These are phyloP conservation scores for Scleromitrula shiraiana DNA, from an alignment of 2,329 filamentous ascomycete genomes.

Conservation along the genomic window DNA sequence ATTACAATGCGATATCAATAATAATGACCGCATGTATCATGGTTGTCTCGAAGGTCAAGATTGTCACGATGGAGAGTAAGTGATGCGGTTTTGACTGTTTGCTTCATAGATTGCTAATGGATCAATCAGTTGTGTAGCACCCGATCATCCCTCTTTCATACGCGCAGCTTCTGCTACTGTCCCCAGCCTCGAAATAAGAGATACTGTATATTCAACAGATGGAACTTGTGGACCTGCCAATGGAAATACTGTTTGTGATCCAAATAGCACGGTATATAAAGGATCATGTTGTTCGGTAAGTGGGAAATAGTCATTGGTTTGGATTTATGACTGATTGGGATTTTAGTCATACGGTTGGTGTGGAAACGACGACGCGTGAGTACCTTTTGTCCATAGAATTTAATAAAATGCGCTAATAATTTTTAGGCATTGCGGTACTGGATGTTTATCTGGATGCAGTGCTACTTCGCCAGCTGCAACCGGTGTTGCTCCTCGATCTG, in stretches of 20 bases:
- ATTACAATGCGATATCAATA: constrained; percentile 34
- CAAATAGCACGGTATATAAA: constrained; percentile 36
- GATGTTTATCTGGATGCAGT: constrained; percentile 35
- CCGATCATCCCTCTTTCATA: neutral
- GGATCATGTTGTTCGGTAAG: constrained; percentile 37
- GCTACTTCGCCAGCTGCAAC: constrained; percentile 15
- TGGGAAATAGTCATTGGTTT: neutral
- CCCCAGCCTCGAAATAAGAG: constrained; percentile 17
- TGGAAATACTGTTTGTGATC: constrained; percentile 30
- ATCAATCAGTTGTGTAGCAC: constrained; percentile 20
- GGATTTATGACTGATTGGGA: constrained; percentile 4
- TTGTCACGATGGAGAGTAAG: constrained; percentile 24
- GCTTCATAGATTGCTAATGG: neutral
- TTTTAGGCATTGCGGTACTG: constrained; percentile 29
- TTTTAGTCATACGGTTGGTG: constrained; percentile 32
- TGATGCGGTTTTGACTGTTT: neutral
- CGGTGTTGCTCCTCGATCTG: constrained; percentile 14
- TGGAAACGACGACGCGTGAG: constrained; percentile 33
- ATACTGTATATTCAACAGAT: constrained; percentile 35
- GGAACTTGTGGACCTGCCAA: constrained; percentile 30
- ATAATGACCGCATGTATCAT: constrained; percentile 21
- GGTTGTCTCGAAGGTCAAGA: constrained; percentile 28
- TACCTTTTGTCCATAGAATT: neutral
- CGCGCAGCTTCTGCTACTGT: neutral
- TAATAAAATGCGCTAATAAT: constrained; percentile 1